Evolutionary conservation across 2,329 filamentous ascomycete species (phyloP).

Genomic region (Huntiella bhutanensis): DNA sequence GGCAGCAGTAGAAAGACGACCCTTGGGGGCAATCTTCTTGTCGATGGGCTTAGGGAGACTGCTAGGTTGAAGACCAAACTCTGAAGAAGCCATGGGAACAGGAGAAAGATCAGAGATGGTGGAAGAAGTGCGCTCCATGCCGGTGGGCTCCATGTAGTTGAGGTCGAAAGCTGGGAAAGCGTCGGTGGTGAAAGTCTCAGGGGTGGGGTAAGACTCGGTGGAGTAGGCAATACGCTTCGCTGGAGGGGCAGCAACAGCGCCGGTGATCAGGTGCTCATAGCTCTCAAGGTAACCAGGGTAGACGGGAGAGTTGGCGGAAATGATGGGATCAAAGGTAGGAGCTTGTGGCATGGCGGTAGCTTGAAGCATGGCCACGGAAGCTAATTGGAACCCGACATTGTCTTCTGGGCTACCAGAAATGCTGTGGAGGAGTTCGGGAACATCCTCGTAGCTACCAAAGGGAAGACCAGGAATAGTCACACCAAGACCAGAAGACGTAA

Average conservation of each 20-base stretch:
- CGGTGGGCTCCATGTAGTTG: not conserved
- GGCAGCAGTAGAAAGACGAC: not conserved
- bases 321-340: slow-evolving; percentile 1
- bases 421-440: too few relatives aligned
- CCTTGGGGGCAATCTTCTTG: not conserved
- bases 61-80: slow-evolving; percentile 21
- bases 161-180: not conserved
- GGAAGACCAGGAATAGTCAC: too few relatives aligned
- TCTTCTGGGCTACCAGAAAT: too few relatives aligned
- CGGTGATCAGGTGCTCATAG: not conserved
- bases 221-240: slow-evolving; percentile 3
- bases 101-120: not conserved
- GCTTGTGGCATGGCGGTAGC: not conserved
- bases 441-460: too few relatives aligned
- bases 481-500: too few relatives aligned
- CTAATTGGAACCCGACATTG: too few relatives aligned
- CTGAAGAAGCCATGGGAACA: slow-evolving; percentile 2
- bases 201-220: not conserved
- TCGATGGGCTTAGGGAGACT: slow-evolving; percentile 27
- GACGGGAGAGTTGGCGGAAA: not conserved
- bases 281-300: not conserved
- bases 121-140: slow-evolving; percentile 2
- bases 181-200: not conserved
- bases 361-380: too few relatives aligned
- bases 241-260: not conserved